Evolutionary conservation across 23 red algal genomes (phyloP).

Genomic region (Gracilariopsis chorda): DNA sequence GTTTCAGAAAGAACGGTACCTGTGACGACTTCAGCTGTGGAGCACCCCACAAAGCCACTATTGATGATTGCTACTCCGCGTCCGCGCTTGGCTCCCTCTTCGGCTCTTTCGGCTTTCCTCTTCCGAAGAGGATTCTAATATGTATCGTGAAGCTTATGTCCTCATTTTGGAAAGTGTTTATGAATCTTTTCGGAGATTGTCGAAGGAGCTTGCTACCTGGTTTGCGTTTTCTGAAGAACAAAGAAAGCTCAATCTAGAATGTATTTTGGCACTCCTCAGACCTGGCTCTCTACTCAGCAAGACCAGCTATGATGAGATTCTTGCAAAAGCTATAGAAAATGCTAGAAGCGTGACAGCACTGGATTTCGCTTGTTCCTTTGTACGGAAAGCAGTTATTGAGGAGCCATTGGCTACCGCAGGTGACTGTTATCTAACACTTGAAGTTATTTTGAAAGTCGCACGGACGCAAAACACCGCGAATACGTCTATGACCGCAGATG

Average conservation of each 20-base stretch:
- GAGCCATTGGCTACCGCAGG: slow-evolving; percentile 71
- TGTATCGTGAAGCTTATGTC: slow-evolving; percentile 83
- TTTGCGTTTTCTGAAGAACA: slow-evolving; percentile 72
- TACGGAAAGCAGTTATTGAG: slow-evolving; percentile 65
- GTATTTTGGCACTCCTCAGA: slow-evolving; percentile 54
- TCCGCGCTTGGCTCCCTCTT: neutral
- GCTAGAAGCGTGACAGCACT: slow-evolving; percentile 64
- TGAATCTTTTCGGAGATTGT: slow-evolving; percentile 65
- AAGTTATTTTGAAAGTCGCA: slow-evolving; percentile 69
- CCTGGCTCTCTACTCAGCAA: slow-evolving; percentile 52
- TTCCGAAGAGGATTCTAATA: slow-evolving; percentile 63
- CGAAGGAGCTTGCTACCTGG: slow-evolving; percentile 82
- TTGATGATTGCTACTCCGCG: neutral
- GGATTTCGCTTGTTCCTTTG: slow-evolving; percentile 72
- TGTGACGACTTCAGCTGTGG: neutral
- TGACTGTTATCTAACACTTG: slow-evolving; percentile 70
- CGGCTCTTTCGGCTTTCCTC: slow-evolving; percentile 11
- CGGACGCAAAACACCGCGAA: neutral
- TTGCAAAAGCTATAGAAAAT: slow-evolving; percentile 77
- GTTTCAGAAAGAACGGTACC: neutral
- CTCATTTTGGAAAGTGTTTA: slow-evolving; percentile 58
- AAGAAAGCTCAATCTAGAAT: slow-evolving; percentile 60
- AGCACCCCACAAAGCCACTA: neutral
- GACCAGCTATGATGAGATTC: slow-evolving; percentile 70
- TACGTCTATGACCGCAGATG: slow-evolving; percentile 38